phyloP scores from a whole-genome alignment of 192 early-diverging fungal genomes.

The Jimgerdemannia flammicorona region DNA sequence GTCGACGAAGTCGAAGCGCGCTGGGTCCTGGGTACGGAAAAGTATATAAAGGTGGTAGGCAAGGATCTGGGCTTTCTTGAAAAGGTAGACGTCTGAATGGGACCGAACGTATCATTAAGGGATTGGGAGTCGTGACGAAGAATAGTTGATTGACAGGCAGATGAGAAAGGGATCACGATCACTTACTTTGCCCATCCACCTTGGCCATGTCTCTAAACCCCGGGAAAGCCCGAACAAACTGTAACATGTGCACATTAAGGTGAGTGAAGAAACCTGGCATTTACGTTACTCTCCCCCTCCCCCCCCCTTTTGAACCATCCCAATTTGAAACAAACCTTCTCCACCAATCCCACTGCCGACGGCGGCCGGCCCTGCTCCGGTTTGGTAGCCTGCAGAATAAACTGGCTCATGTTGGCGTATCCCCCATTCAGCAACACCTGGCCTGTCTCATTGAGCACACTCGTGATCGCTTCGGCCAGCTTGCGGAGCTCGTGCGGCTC shows the following conservation, averaged over 20 bases:
- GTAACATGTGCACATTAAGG: not conserved
- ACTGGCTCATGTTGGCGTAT: slow-evolving; percentile 62
- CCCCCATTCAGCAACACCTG: slow-evolving; percentile 53
- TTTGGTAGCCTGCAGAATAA: slow-evolving; percentile 62
- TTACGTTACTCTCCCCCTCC: not conserved
- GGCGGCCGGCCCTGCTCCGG: slow-evolving; percentile 32
- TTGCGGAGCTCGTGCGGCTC: slow-evolving; percentile 57
- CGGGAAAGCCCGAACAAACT: slow-evolving; percentile 61
- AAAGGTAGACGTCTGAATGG: slow-evolving; percentile 57
- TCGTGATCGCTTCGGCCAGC: slow-evolving; percentile 60
- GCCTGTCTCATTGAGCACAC: slow-evolving; percentile 69
- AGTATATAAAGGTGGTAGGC: slow-evolving; percentile 57
- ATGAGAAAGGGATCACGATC: slow-evolving; percentile 3
- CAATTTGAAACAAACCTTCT: too few species aligned
- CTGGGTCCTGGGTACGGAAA: slow-evolving; percentile 47
- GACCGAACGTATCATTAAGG: too few species aligned
- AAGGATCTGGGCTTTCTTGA: slow-evolving; percentile 76
- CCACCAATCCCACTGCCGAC: slow-evolving; percentile 51
- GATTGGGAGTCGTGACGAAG: too few species aligned
- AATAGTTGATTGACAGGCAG: not conserved
- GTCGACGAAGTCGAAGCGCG: slow-evolving; percentile 64
- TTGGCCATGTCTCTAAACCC: slow-evolving; percentile 60
- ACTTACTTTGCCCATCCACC: slow-evolving; percentile 39
- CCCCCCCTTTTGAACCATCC: too few species aligned
- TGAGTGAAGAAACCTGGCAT: not conserved